Conservation (phyloP, 768 basidiomycete species). For the Cystofilobasidium macerans region DNA sequence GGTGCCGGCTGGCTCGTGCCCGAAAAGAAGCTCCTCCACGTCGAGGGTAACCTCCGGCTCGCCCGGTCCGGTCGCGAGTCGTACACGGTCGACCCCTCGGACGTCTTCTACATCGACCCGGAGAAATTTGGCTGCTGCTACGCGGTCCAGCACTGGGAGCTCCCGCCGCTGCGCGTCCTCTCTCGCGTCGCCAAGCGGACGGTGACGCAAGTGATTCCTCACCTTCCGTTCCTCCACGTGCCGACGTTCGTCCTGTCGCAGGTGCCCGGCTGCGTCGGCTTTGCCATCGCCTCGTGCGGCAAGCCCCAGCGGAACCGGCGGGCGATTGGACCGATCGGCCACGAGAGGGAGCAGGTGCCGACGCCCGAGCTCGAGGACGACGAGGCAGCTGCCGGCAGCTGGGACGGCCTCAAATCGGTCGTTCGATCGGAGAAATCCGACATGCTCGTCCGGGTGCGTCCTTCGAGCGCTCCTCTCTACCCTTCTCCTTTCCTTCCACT, state of each 20-base stretch:
- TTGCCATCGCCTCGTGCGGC: constrained; percentile 40
- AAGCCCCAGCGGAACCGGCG: constrained; percentile 20
- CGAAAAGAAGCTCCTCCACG: not conserved
- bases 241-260: constrained; percentile 39
- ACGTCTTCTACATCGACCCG: constrained; percentile 19
- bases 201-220: constrained; percentile 36
- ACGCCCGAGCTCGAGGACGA: constrained; percentile 27
- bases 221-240: constrained; percentile 39
- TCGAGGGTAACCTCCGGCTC: not conserved
- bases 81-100: not conserved
- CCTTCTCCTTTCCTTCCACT: not conserved
- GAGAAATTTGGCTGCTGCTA: constrained; percentile 17
- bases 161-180: constrained; percentile 29
- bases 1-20: not conserved
- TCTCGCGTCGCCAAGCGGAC: constrained; percentile 38
- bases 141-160: constrained; percentile 24
- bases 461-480: too few relatives aligned
- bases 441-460: constrained; percentile 37
- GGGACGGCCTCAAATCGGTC: constrained; percentile 26
- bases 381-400: constrained; percentile 25
- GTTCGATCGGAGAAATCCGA: constrained; percentile 38
- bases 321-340: constrained; percentile 26
- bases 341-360: constrained; percentile 27
- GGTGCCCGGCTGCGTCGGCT: constrained; percentile 37
- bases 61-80: not conserved